Conservation (phyloP, 345 rosid genomes). For the Toxicodendron radicans region DNA sequence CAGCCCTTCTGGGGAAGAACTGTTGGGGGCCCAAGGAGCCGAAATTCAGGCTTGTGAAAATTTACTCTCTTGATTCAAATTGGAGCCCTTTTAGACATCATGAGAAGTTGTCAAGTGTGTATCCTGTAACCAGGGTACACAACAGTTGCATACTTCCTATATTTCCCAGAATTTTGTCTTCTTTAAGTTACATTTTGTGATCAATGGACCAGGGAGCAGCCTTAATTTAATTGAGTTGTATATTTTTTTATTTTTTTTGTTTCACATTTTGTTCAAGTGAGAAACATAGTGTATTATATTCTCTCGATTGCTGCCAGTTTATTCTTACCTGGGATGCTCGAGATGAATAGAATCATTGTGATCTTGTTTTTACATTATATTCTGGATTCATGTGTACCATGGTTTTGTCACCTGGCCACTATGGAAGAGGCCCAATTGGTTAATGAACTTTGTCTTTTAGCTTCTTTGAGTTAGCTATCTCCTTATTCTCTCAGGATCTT, state of each 20-base stretch:
- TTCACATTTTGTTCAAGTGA: slow-evolving; percentile 14
- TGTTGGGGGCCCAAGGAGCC: slow-evolving; percentile 32
- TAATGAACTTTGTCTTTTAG: not conserved
- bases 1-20: slow-evolving; percentile 27
- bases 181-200: not conserved
- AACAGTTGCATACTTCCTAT: not conserved
- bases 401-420: not conserved
- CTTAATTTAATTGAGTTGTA: slow-evolving; percentile 22
- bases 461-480: not conserved
- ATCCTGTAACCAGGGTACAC: not conserved
- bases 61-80: slow-evolving; percentile 21
- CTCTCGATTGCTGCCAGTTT: slow-evolving; percentile 1
- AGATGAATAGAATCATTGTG: not conserved
- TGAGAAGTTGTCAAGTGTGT: not conserved
- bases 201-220: slow-evolving; percentile 14
- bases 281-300: slow-evolving; percentile 9
- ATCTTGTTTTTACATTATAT: not conserved
- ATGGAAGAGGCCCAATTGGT: not conserved
- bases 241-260: not conserved
- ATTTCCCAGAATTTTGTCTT: slow-evolving; percentile 8
- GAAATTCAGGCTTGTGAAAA: slow-evolving; percentile 38
- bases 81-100: not conserved
- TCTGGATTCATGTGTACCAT: slow-evolving; percentile 4
- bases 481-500: not conserved
- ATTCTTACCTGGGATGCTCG: slow-evolving; percentile 9